Percentiles rank a stretch among this genome's conserved stretches.
Evolutionary conservation across 2,329 filamentous ascomycete genomes (phyloP).

Genomic region (Colletotrichum sp.): DNA sequence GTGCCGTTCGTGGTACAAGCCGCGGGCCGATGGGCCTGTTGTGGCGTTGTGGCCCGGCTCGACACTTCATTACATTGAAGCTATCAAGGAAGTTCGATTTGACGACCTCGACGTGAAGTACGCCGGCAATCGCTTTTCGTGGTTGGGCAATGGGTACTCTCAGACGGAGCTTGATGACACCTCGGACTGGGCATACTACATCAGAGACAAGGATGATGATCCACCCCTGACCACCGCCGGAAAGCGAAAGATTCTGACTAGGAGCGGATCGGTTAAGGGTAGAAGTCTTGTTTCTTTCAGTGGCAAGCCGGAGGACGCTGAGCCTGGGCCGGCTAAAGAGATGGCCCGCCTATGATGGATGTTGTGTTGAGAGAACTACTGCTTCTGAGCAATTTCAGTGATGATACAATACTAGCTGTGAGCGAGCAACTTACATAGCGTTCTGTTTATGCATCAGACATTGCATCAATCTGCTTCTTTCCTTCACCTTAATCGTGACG

Average conservation of each 20-base stretch:
- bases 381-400: background rate
- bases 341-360: background rate
- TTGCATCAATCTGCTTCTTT: background rate
- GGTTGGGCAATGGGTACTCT: conserved; percentile 48
- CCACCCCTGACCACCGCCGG: conserved; percentile 27
- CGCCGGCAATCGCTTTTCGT: conserved; percentile 40
- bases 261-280: conserved; percentile 27
- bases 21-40: conserved; percentile 18
- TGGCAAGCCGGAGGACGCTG: background rate
- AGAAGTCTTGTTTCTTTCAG: conserved; percentile 23
- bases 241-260: conserved; percentile 25
- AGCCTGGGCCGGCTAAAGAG: background rate
- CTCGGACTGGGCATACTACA: conserved; percentile 45
- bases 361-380: background rate
- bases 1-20: conserved; percentile 34
- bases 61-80: conserved; percentile 55
- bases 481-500: background rate
- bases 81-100: conserved; percentile 45
- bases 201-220: conserved; percentile 38
- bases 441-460: background rate
- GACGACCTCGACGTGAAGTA: conserved; percentile 52
- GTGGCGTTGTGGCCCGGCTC: conserved; percentile 28
- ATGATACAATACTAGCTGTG: background rate
- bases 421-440: background rate
- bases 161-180: conserved; percentile 42